These are phyloP conservation scores for Rosa persica DNA, from an alignment of 306 rosid species.

Conservation along the genomic window DNA sequence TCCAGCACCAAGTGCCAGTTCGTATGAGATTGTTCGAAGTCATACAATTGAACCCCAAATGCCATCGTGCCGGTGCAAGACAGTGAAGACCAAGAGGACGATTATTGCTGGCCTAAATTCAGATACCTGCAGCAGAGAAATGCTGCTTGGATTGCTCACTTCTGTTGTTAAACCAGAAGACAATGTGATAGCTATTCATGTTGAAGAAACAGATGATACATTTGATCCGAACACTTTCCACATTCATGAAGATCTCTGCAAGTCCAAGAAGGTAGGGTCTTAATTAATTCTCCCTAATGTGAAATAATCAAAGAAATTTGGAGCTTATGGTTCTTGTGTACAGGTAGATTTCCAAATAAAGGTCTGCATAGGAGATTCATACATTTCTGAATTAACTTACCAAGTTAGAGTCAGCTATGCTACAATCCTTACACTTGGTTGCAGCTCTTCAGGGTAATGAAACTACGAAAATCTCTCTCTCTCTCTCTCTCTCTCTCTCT, in stretches of 20 bases:
- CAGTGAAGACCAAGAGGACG: conserved; percentile 25
- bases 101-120: conserved; percentile 37
- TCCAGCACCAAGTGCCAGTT: background rate
- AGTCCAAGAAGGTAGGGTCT: conserved; percentile 36
- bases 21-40: conserved; percentile 22
- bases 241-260: conserved; percentile 51
- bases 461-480: background rate
- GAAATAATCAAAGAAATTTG: background rate
- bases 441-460: conserved; percentile 40
- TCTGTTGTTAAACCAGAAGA: conserved; percentile 34
- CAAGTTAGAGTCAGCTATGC: conserved; percentile 46
- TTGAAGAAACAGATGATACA: conserved; percentile 21
- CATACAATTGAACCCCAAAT: conserved; percentile 21
- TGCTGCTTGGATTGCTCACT: conserved; percentile 37
- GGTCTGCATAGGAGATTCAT: conserved; percentile 43
- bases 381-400: conserved; percentile 34
- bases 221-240: conserved; percentile 54
- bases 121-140: conserved; percentile 38
- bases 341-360: conserved; percentile 54
- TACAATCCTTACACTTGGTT: conserved; percentile 42
- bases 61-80: conserved; percentile 32
- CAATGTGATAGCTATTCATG: conserved; percentile 40
- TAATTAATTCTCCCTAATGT: background rate
- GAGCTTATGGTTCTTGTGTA: conserved; percentile 9
- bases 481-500: conserved; percentile 5